Evolutionary conservation across 2,329 filamentous ascomycete genomes (phyloP), one percentile per base, ranked within the genome.

Genomic region (Rosellinia necatrix): DNA sequence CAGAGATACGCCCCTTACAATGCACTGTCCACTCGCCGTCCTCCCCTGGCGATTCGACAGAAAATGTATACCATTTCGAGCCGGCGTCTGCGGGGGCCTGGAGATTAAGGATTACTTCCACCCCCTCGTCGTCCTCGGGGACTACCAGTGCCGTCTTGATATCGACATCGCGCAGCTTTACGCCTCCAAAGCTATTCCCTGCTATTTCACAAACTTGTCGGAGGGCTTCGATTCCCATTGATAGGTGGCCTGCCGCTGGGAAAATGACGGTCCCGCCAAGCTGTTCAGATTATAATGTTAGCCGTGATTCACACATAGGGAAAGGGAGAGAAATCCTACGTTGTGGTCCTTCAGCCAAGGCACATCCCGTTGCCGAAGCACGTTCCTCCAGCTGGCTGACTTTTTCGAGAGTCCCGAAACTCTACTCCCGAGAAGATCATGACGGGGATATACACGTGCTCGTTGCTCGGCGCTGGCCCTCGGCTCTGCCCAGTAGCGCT

Each of bases 61-160:
- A 55, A 40, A 64, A 64, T n/a, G 15, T 43, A n/a, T 64, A 52
- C 61, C 59, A 62, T 32, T 25, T 48, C 2, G 49, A 50, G 10
- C 41, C 49, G 41, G 6, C 60, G 41, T 32, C 48, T 27, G 25
- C 61, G 52, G 21, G 69, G 30, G 4, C 70, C 2, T 60, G 62
- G 7, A 70, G 30, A 32, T 63, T 66, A 8, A 65, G 27, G 5
- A 72, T 55, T 9, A 69, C 56, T 49, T 71, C 70, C 24, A 70
- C 61, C 6, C 69, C 68, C 1, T 67, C 65, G 25, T 70, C 68
- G 10, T 64, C 60, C n/a, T 72, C 67, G 0, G 69, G 70, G 2
- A 66, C 63, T 1, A 66, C 64, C 0, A 72, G 63, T 1, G 71
- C 70, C 6, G 61, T 68, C 35, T 67, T 62, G 17, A 73, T 70